A percentile compares a stretch with the other conserved stretches of the same genome.
phyloP scores from a whole-genome alignment of 768 basidiomycete species.

The Mycena olivaceomarginata region DNA sequence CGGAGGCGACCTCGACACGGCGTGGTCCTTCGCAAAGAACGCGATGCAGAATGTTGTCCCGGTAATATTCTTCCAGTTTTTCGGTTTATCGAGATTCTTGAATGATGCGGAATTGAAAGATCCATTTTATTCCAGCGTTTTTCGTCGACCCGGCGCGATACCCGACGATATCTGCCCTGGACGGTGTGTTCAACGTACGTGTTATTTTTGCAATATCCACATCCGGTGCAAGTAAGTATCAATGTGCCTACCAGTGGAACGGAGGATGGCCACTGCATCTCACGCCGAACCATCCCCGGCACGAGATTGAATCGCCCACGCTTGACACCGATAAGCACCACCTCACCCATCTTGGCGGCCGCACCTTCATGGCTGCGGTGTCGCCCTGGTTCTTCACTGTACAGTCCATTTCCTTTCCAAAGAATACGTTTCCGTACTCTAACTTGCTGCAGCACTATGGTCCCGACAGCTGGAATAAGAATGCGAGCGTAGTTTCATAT shows the following conservation, averaged over 20 bases:
- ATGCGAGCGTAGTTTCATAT: constrained; percentile 41
- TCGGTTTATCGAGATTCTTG: neutral
- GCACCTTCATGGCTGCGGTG: constrained; percentile 57
- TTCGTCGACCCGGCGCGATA: constrained; percentile 69
- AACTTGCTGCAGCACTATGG: constrained; percentile 61
- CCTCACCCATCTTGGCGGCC: constrained; percentile 37
- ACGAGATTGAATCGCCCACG: constrained; percentile 46
- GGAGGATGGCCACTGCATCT: constrained; percentile 61
- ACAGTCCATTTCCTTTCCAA: neutral
- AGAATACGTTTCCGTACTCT: too few species aligned
- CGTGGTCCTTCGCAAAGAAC: constrained; percentile 55
- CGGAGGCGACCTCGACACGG: constrained; percentile 51
- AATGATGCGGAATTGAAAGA: constrained; percentile 37
- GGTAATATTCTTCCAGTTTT: constrained; percentile 47
- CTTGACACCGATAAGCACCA: constrained; percentile 49
- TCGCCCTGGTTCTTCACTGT: constrained; percentile 76
- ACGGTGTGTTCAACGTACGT: constrained; percentile 68
- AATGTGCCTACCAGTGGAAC: constrained; percentile 57
- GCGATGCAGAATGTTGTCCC: constrained; percentile 37
- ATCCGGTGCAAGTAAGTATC: neutral
- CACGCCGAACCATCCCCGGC: constrained; percentile 41
- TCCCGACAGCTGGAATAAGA: constrained; percentile 66
- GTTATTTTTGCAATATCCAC: neutral
- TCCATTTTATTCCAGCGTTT: constrained; percentile 72
- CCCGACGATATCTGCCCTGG: constrained; percentile 58